Evolutionary conservation across 1,284 basidiomycete genomes (phyloP).

Genomic region (Anthracocystis panici-leucophaei): DNA sequence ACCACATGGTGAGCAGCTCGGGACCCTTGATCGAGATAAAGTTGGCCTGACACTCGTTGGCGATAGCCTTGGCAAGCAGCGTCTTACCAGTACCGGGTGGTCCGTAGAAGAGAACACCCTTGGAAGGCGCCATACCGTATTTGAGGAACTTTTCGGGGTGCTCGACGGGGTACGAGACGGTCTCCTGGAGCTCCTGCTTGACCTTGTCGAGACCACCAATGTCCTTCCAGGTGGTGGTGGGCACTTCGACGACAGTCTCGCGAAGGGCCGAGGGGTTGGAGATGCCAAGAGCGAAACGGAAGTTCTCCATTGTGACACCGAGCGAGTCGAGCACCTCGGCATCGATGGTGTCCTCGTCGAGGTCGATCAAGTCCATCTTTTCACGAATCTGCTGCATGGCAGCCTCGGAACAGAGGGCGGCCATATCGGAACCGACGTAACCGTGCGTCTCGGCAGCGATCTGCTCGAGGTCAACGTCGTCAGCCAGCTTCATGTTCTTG

Average conservation of each 20-base stretch:
- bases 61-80: conserved; percentile 93
- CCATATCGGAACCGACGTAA: conserved; percentile 97
- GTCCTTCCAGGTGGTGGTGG: conserved; percentile 97
- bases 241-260: conserved; percentile 95
- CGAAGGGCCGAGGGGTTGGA: conserved; percentile 97
- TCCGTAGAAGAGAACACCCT: conserved; percentile 97
- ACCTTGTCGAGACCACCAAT: conserved; percentile 99
- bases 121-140: conserved; percentile 98
- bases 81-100: conserved; percentile 98
- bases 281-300: conserved; percentile 92
- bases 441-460: conserved; percentile 99
- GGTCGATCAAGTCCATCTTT: conserved; percentile 95
- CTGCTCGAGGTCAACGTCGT: conserved; percentile 96
- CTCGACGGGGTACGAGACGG: conserved; percentile 99
- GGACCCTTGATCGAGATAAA: conserved; percentile 97
- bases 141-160: conserved; percentile 99
- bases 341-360: conserved; percentile 86
- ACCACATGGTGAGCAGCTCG: conserved; percentile 97
- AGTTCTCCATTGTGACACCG: conserved; percentile 98
- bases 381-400: conserved; percentile 99
- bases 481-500: conserved; percentile 99
- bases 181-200: conserved; percentile 99
- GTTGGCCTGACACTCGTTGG: conserved; percentile 99
- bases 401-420: conserved; percentile 94
- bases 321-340: conserved; percentile 95